Evolutionary conservation across 2,329 filamentous ascomycete species (phyloP).

Genomic region (Colletotrichum godetiae): DNA sequence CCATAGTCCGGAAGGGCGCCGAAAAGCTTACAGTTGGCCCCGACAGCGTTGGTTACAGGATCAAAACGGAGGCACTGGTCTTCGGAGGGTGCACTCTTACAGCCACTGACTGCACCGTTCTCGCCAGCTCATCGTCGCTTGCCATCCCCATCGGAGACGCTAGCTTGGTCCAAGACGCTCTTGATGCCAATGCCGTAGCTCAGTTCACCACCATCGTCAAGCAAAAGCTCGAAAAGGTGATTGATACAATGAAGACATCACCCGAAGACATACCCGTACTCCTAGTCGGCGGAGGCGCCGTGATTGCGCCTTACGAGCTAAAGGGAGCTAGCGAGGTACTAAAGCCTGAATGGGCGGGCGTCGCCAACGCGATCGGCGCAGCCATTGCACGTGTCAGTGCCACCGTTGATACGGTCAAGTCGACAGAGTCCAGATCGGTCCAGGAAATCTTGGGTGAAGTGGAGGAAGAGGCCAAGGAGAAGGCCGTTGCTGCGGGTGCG

Average conservation of each 20-base stretch:
- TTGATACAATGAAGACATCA: slow-evolving; percentile 73
- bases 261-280: slow-evolving; percentile 69
- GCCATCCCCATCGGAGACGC: slow-evolving; percentile 54
- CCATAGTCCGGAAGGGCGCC: slow-evolving; percentile 57
- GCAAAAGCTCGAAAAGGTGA: slow-evolving; percentile 63
- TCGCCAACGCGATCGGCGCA: slow-evolving; percentile 74
- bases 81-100: slow-evolving; percentile 69
- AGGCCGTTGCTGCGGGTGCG: slow-evolving; percentile 58
- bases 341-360: slow-evolving; percentile 65
- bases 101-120: slow-evolving; percentile 65
- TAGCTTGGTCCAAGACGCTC: slow-evolving; percentile 45
- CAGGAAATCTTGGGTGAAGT: slow-evolving; percentile 52
- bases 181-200: slow-evolving; percentile 47
- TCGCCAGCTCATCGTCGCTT: slow-evolving; percentile 39
- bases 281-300: slow-evolving; percentile 71
- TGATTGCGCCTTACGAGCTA: slow-evolving; percentile 66
- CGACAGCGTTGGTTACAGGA: slow-evolving; percentile 70
- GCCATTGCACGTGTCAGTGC: slow-evolving; percentile 70
- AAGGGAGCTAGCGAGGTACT: slow-evolving; percentile 66
- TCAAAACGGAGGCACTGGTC: slow-evolving; percentile 63
- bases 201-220: slow-evolving; percentile 56
- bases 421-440: slow-evolving; percentile 54
- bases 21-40: slow-evolving; percentile 62
- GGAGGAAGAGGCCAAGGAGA: slow-evolving; percentile 54
- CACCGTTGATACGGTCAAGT: slow-evolving; percentile 61